Conservation (phyloP, 2,329 filamentous ascomycete species). For the Aspergillus floridensis region DNA sequence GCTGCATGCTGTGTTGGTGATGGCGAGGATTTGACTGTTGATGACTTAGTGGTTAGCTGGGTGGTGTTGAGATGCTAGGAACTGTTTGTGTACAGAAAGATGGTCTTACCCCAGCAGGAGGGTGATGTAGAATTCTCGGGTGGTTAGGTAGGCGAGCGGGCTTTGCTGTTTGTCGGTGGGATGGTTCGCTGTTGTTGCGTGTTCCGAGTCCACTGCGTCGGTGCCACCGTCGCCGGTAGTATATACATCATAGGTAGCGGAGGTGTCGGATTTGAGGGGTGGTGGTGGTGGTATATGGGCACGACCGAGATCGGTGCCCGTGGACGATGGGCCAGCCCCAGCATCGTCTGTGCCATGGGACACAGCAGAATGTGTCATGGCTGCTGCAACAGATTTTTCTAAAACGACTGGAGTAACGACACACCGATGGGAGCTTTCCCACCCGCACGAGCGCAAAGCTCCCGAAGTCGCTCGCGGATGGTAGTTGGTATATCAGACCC, state of each 20-base stretch:
- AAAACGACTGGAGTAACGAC: no score
- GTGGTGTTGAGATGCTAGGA: not conserved
- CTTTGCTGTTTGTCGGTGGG: slow-evolving; percentile 38
- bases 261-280: no score
- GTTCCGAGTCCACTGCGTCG: slow-evolving; percentile 8
- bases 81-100: not conserved
- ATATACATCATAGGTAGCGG: no score
- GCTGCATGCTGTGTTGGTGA: slow-evolving; percentile 90
- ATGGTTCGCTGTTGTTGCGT: no score
- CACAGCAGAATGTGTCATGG: not conserved
- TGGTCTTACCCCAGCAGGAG: slow-evolving; percentile 65
- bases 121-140: slow-evolving; percentile 83
- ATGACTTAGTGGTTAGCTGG: slow-evolving; percentile 4
- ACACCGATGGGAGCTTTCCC: not conserved
- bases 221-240: not conserved
- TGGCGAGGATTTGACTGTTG: slow-evolving; percentile 70
- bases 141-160: slow-evolving; percentile 70
- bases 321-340: not conserved
- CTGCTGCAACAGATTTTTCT: not conserved
- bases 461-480: not conserved
- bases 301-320: not conserved
- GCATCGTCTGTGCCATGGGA: not conserved
- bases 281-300: no score
- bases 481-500: not conserved
- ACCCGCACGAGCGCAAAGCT: not conserved